Base-by-base conservation (phyloP, 257 asterid species). In the Jaltomata sinuosa region DNA sequence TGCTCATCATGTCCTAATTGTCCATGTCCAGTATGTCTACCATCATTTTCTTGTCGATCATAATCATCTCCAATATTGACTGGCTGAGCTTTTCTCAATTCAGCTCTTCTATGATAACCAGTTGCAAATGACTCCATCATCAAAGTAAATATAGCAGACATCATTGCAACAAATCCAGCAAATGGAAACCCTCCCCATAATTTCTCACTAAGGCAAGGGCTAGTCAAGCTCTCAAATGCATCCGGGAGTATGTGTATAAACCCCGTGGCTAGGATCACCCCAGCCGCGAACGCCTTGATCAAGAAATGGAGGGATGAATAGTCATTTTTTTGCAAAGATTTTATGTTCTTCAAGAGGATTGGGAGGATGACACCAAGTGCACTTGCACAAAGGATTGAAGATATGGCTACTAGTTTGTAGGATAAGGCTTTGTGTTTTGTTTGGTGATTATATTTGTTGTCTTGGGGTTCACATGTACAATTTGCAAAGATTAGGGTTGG, bases 211-310 rank as follows among this genome's bases (percentile, higher is more conserved):
- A 87, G 84, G n/a, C 86, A 77, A 5, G 83, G 79, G 4, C 31
- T 80, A 12, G 85, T 83, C 7, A 88, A 85, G 54, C 84, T 85
- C 14, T 83, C 85, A 22, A 77, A 88, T 38, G 90, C 88, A 67
- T 88, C 88, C 0, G 90, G 90, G 2, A 88, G 87, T 50, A 87
- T 84, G 53, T 85, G 90, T 5, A 87, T 83, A 76, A 87, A 87
- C 1, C 85, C 88, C 0, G 90, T 88, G 19, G 90, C 90, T 11
- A 88, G 4, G 15, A 88, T 88, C 3, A 88, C 87, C 0, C 90
- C 90, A 0, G 88, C 90, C 0, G 90, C 86, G 50, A 87, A 87
- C 12, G 88, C 84, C 78, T 87, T 87, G 3, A 83, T 42, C 32
- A 85, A 25, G 76, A 87, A 87, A 78, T 84, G 80, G 32, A 87